Percentiles rank a stretch among this genome's conserved stretches.
These are phyloP conservation scores for Yamadazyma dendronema DNA, from an alignment of 1,139 yeast genomes.

Conservation along the genomic window DNA sequence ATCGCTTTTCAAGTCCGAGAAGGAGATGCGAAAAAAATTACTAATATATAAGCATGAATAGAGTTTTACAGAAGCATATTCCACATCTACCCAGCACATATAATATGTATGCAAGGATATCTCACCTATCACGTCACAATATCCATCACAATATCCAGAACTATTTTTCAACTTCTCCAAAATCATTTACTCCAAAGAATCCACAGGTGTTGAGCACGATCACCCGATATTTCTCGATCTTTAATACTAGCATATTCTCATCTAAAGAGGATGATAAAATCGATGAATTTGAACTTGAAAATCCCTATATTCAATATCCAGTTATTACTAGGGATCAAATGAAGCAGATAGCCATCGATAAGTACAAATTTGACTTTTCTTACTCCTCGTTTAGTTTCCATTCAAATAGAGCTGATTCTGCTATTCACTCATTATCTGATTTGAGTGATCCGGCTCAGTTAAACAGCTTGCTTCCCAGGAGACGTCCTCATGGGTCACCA, in stretches of 20 bases:
- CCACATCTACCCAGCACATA: neutral
- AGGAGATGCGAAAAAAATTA: neutral
- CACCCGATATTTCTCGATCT: neutral
- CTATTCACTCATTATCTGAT: slow-evolving; percentile 51
- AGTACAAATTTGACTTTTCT: slow-evolving; percentile 44
- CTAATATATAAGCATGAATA: neutral
- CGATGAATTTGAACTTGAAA: slow-evolving; percentile 23
- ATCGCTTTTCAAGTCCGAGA: neutral
- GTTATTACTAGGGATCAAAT: slow-evolving; percentile 42
- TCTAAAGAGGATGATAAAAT: slow-evolving; percentile 13
- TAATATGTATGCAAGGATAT: too few species aligned
- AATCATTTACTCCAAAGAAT: too few species aligned
- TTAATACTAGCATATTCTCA: neutral
- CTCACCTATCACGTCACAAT: too few species aligned
- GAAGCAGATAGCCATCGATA: slow-evolving; percentile 35
- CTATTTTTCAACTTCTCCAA: neutral
- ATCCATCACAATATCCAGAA: neutral
- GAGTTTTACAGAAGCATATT: too few species aligned
- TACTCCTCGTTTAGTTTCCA: slow-evolving; percentile 52
- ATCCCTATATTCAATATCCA: slow-evolving; percentile 44
- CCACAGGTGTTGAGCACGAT: neutral
- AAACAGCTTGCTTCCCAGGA: slow-evolving; percentile 46
- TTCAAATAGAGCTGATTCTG: slow-evolving; percentile 36
- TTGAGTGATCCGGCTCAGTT: slow-evolving; percentile 50
- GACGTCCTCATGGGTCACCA: slow-evolving; percentile 55